Conservation (phyloP, 768 basidiomycete genomes). For the Suillus subalutaceus region DNA sequence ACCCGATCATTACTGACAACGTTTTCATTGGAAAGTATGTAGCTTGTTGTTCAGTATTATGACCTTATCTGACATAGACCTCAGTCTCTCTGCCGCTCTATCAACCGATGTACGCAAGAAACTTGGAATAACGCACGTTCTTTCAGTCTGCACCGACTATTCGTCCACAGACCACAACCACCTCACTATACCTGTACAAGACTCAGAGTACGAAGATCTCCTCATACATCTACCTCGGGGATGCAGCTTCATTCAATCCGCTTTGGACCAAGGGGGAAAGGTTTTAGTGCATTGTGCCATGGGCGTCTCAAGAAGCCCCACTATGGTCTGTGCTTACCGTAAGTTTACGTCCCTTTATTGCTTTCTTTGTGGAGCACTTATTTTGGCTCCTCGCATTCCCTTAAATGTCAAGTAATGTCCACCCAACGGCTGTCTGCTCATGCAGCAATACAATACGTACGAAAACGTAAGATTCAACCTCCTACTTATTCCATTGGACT, state of each 20-base stretch:
- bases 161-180: slow-evolving; percentile 44
- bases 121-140: slow-evolving; percentile 54
- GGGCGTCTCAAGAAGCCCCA: slow-evolving; percentile 71
- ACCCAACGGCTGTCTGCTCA: slow-evolving; percentile 42
- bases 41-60: not conserved
- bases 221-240: slow-evolving; percentile 64
- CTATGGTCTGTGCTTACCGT: slow-evolving; percentile 60
- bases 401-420: slow-evolving; percentile 49
- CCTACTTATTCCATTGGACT: slow-evolving; percentile 12
- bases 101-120: slow-evolving; percentile 31
- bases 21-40: slow-evolving; percentile 41
- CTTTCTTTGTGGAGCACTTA: slow-evolving; percentile 8
- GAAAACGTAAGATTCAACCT: slow-evolving; percentile 42
- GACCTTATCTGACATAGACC: slow-evolving; percentile 7
- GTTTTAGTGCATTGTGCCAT: slow-evolving; percentile 76
- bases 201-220: slow-evolving; percentile 55
- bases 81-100: slow-evolving; percentile 36
- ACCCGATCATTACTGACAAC: slow-evolving; percentile 32
- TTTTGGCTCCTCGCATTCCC: slow-evolving; percentile 6
- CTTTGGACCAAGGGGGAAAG: slow-evolving; percentile 52
- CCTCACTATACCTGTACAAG: slow-evolving; percentile 40
- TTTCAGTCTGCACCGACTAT: slow-evolving; percentile 62
- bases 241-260: slow-evolving; percentile 64
- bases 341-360: slow-evolving; percentile 28
- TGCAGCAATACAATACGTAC: slow-evolving; percentile 52